Evolutionary conservation across 2,329 filamentous ascomycete species (phyloP).

Genomic region (Xylariaceae sp.): DNA sequence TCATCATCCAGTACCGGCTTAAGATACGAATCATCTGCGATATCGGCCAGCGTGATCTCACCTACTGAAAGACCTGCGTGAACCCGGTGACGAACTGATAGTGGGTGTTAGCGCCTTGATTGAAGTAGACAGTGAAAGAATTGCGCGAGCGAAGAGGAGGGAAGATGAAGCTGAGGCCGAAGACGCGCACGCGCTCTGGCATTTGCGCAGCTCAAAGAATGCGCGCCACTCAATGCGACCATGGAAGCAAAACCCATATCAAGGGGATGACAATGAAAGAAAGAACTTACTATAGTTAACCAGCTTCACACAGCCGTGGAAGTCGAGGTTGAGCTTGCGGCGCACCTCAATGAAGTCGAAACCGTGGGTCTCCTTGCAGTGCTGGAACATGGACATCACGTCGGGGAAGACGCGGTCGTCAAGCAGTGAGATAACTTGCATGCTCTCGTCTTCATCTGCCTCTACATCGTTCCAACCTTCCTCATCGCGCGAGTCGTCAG

Average conservation of each 20-base stretch:
- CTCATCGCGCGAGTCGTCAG: constrained; percentile 37
- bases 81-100: constrained; percentile 43
- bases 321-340: constrained; percentile 58
- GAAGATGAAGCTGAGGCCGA: not conserved
- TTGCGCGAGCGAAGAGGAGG: not conserved
- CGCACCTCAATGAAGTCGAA: constrained; percentile 63
- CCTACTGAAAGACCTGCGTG: constrained; percentile 44
- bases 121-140: not conserved
- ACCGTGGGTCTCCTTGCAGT: constrained; percentile 60
- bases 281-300: constrained; percentile 57
- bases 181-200: no score
- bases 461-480: constrained; percentile 54
- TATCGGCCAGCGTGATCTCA: constrained; percentile 53
- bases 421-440: constrained; percentile 62
- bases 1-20: constrained; percentile 86
- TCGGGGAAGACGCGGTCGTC: constrained; percentile 61
- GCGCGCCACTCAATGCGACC: not conserved
- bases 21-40: constrained; percentile 75
- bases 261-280: not conserved
- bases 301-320: constrained; percentile 67
- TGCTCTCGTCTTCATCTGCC: constrained; percentile 52
- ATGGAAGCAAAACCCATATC: not conserved
- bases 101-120: constrained; percentile 6
- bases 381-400: constrained; percentile 58
- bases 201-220: no score